These are phyloP conservation scores for Taphrina deformans DNA, from an alignment of 1,139 yeast genomes.

Conservation along the genomic window DNA sequence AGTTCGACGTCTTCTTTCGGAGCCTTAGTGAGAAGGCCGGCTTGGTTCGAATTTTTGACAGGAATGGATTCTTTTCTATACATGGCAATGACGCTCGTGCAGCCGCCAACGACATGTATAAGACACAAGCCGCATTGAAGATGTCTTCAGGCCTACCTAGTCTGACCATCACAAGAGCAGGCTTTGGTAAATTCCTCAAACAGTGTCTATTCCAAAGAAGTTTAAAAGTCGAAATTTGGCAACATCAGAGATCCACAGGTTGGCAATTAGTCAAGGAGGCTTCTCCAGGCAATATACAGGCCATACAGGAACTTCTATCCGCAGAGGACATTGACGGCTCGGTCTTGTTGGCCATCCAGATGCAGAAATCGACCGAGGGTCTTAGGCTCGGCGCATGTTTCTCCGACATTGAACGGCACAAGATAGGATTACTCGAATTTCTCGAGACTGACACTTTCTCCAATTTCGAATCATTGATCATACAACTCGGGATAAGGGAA, in stretches of 20 bases:
- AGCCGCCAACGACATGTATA: slow-evolving; percentile 80
- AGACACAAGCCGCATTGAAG: slow-evolving; percentile 77
- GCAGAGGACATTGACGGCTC: slow-evolving; percentile 59
- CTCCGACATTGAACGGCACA: slow-evolving; percentile 67
- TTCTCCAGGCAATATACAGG: slow-evolving; percentile 87
- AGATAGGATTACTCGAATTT: slow-evolving; percentile 74
- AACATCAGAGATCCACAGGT: slow-evolving; percentile 46
- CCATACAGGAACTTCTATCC: slow-evolving; percentile 69
- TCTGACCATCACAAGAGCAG: slow-evolving; percentile 75
- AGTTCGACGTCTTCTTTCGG: slow-evolving; percentile 62
- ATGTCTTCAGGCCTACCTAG: slow-evolving; percentile 56
- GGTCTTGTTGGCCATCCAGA: slow-evolving; percentile 71
- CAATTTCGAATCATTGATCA: slow-evolving; percentile 76
- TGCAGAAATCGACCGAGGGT: slow-evolving; percentile 47
- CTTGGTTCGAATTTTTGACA: slow-evolving; percentile 68
- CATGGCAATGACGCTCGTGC: slow-evolving; percentile 74
- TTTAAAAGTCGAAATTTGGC: slow-evolving; percentile 76
- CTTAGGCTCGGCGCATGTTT: slow-evolving; percentile 75
- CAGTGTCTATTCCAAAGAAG: slow-evolving; percentile 69
- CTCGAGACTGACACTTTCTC: slow-evolving; percentile 84
- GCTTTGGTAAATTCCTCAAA: slow-evolving; percentile 64
- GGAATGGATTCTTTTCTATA: slow-evolving; percentile 69
- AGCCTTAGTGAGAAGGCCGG: slow-evolving; percentile 50
- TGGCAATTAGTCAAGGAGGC: slow-evolving; percentile 67
- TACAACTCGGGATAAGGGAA: slow-evolving; percentile 88